phyloP scores from a whole-genome alignment of 768 basidiomycete genomes.

The Guyanaporus albipodus region DNA sequence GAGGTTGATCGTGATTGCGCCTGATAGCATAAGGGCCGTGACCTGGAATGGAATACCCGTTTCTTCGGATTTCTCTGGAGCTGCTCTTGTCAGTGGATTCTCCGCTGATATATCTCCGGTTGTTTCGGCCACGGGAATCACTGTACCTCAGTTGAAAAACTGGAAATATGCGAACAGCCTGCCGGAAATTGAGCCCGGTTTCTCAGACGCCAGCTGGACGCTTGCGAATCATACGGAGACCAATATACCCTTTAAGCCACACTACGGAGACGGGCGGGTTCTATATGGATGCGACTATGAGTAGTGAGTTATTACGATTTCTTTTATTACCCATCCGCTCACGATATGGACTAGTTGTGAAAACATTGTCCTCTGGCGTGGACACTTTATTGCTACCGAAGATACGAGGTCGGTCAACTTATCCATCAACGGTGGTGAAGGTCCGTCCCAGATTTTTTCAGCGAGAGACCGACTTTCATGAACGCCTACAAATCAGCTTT shows the following conservation, averaged over 20 bases:
- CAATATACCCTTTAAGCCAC: constrained; percentile 64
- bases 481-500: constrained; percentile 44
- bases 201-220: constrained; percentile 63
- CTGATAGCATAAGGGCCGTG: constrained; percentile 46
- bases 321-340: constrained; percentile 4
- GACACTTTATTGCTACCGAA: constrained; percentile 67
- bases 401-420: constrained; percentile 62
- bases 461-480: background rate
- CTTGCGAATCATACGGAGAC: constrained; percentile 69
- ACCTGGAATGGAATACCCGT: constrained; percentile 69
- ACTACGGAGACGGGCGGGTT: constrained; percentile 72
- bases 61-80: constrained; percentile 33
- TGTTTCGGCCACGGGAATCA: constrained; percentile 29
- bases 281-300: constrained; percentile 86
- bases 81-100: constrained; percentile 38
- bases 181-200: constrained; percentile 58
- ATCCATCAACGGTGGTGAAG: constrained; percentile 78
- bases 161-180: constrained; percentile 78
- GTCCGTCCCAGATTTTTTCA: constrained; percentile 30
- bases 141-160: constrained; percentile 47
- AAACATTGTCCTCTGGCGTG: constrained; percentile 77
- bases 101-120: constrained; percentile 42
- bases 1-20: constrained; percentile 60
- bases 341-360: constrained; percentile 55
- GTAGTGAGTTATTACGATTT: constrained; percentile 47